Evolutionary conservation across 192 early-diverging fungal species (phyloP), one percentile per base, ranked within the genome.

Genomic region (Dimargaris cristalligena): DNA sequence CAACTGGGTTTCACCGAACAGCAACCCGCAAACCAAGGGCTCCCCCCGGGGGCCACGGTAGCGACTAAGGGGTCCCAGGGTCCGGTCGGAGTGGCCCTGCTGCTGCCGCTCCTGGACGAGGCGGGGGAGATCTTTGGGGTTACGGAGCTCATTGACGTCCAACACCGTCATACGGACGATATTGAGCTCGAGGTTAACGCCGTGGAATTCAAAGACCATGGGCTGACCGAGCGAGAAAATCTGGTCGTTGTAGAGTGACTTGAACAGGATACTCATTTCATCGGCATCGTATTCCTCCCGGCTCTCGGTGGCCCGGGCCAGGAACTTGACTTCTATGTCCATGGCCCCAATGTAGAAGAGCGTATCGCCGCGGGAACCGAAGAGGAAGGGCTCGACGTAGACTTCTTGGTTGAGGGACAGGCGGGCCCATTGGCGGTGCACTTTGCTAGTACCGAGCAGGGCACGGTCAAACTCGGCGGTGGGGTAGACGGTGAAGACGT

Each of bases 201-300:
- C 91, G 52, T 84, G 78, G 67, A 83, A 91, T 34, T 97, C 94
- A 57, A 93, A 79, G 4, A 88, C 76, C 48, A 92, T 55, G 8
- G 73, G 75, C 62, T 97, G 92, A 22, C 81, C 85, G 4, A 71
- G 69, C 16, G 82, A 66, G 55, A 96, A 86, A 16, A 93, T 81
- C 78, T 93, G 89, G 51, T 83, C 80, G 44, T 82, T 75, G 63
- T 90, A 93, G 34, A 82, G 76, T 29, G 64, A 51, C n/a, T 61
- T 55, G 51, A 91, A 79, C 8, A 78, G 63, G 50, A 79, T 67
- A 28, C 77, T 72, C 63, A 93, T 75, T 41, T 91, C 84, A 46
- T 84, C 84, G 6, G 81, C 74, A 60, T 91, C 86, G 45, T 89
- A 78, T 29, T 74, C 71, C 29, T 84, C 75, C 6, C 67, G 64